Evolutionary conservation across 1,284 basidiomycete genomes (phyloP).

Genomic region (Rhizopogon parksii): DNA sequence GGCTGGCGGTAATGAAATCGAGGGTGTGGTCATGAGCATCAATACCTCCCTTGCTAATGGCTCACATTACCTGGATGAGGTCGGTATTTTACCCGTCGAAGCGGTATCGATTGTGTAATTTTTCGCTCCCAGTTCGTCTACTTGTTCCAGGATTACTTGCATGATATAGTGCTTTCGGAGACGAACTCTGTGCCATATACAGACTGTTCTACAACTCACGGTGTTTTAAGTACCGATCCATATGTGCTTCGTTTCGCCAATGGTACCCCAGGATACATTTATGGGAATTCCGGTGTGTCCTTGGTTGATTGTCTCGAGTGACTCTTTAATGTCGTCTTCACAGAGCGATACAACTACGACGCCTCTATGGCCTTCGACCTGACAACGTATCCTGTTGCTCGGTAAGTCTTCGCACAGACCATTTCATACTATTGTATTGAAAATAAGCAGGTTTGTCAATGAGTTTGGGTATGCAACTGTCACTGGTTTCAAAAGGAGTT

Average conservation of each 20-base stretch:
- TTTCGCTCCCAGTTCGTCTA: conserved; percentile 35
- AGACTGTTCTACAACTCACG: conserved; percentile 55
- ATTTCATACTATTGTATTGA: not conserved
- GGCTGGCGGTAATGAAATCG: conserved; percentile 59
- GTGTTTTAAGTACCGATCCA: conserved; percentile 51
- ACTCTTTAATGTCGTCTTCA: not conserved
- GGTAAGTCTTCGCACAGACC: conserved; percentile 22
- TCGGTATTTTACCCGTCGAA: conserved; percentile 18
- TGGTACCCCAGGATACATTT: conserved; percentile 44
- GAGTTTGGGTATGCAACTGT: conserved; percentile 45
- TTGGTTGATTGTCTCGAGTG: not conserved
- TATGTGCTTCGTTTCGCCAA: conserved; percentile 49
- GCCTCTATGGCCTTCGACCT: conserved; percentile 49
- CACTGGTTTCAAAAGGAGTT: not conserved
- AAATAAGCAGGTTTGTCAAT: conserved; percentile 42
- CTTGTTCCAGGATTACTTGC: conserved; percentile 48
- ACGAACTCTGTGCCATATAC: conserved; percentile 56
- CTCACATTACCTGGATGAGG: conserved; percentile 44
- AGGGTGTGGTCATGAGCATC: conserved; percentile 41
- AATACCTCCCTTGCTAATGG: conserved; percentile 35
- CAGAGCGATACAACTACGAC: conserved; percentile 56
- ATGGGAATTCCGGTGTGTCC: conserved; percentile 45
- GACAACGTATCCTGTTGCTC: conserved; percentile 47
- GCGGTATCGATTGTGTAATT: not conserved
- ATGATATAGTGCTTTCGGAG: conserved; percentile 42